Conservation (phyloP, 805 yeast genomes). For the Cephaloascus fragrans region DNA sequence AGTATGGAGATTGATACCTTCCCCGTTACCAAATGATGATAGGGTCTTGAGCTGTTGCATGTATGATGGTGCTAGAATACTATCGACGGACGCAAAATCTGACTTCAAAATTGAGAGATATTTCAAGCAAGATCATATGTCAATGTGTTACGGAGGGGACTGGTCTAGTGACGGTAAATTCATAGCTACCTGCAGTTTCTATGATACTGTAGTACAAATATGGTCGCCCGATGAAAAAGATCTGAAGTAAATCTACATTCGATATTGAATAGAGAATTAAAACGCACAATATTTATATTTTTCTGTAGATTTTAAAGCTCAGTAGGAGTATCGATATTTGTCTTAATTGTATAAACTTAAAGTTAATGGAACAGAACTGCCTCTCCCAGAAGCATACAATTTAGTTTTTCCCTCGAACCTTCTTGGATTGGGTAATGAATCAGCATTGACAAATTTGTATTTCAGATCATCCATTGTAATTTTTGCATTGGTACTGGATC, state of each 20-base stretch:
- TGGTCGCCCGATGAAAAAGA: conserved; percentile 38
- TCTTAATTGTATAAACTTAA: conserved; percentile 23
- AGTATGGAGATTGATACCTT: conserved; percentile 84
- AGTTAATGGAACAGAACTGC: conserved; percentile 81
- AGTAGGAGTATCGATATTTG: too few species aligned
- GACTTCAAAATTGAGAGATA: conserved; percentile 25
- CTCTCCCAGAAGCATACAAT: conserved; percentile 91
- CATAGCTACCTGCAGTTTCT: conserved; percentile 83
- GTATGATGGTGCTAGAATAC: conserved; percentile 87
- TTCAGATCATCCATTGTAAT: conserved; percentile 57
- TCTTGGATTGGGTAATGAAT: conserved; percentile 82
- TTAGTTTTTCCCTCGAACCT: conserved; percentile 61
- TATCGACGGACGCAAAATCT: conserved; percentile 22
- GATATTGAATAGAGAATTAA: not conserved
- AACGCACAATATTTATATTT: too few species aligned
- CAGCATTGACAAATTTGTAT: conserved; percentile 57
- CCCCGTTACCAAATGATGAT: conserved; percentile 27
- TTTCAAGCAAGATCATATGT: conserved; percentile 65
- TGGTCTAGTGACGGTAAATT: conserved; percentile 46
- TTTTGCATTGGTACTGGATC: conserved; percentile 12
- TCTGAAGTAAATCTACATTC: too few species aligned
- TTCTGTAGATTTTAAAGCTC: too few species aligned
- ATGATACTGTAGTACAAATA: conserved; percentile 71
- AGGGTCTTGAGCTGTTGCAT: conserved; percentile 76
- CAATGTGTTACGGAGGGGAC: conserved; percentile 95